These are phyloP conservation scores for Xylaria sp. DNA, from an alignment of 2,329 filamentous ascomycete genomes.

Conservation along the genomic window DNA sequence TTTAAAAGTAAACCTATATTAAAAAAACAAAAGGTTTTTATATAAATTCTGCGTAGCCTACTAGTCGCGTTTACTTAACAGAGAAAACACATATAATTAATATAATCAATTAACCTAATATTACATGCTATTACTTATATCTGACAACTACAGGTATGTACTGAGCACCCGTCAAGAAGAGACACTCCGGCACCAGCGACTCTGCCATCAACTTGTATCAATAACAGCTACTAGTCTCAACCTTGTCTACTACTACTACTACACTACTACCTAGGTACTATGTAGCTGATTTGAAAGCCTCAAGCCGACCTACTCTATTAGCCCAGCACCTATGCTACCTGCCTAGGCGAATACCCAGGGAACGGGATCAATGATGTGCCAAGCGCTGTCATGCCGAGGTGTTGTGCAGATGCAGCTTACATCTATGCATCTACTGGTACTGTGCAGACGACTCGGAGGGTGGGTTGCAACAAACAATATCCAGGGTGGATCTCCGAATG, in stretches of 20 bases:
- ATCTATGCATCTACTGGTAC: background rate
- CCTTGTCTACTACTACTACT: background rate
- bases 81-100: too few relatives aligned
- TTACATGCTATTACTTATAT: too few relatives aligned
- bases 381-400: conserved; percentile 31
- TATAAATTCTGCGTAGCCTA: too few relatives aligned
- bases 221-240: background rate
- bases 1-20: too few relatives aligned
- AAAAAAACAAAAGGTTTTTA: too few relatives aligned
- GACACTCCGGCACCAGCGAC: too few relatives aligned
- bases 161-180: too few relatives aligned
- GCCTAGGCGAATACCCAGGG: conserved; percentile 9
- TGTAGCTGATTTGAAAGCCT: conserved; percentile 24
- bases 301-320: background rate
- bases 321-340: too few relatives aligned
- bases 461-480: conserved; percentile 8
- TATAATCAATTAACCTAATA: too few relatives aligned
- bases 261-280: too few relatives aligned
- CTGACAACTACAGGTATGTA: too few relatives aligned
- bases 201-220: conserved; percentile 1
- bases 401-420: conserved; percentile 35
- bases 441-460: background rate
- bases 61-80: too few relatives aligned
- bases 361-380: conserved; percentile 23
- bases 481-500: background rate